Base-by-base conservation (phyloP, 306 rosid species). In the Glycine tomentella region DNA sequence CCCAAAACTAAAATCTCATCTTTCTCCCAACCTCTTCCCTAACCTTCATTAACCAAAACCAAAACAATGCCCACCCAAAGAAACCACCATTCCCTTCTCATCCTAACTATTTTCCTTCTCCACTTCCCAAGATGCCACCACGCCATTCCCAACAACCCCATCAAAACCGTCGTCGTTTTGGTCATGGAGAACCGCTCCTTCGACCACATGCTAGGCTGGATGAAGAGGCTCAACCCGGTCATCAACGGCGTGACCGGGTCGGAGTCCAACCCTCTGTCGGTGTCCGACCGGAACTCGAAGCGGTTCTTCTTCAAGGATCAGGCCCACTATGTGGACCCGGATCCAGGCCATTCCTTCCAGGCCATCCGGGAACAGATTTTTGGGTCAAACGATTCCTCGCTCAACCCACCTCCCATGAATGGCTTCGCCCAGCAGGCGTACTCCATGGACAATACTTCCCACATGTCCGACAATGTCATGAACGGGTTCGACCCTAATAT, bases 121-220 rank as follows among this genome's bases (percentile, higher is more conserved):
- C 42, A 56, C 48, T 17, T 71, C 40, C 51, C 45, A 2, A 50
- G 55, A 0, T 31, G 38, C 50, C 50, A 42, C 46, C 13, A 77
- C 2, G 82, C 84, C 45, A 52, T 49, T 1, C 13, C 57, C n/a
- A 89, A 76, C 50, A 34, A 34, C 1, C 99, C 97, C 8, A 91
- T 95, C 62, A 95, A 90, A 81, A 95, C 94, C 8, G 61, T 95
- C 0, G 97, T 95, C 36, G 89, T 95, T 36, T 12, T 95, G 15
- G 97, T 93, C 0, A 95, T 93, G 99, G 99, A 95, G 89, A 95
- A 95, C 33, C 89, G 99, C 2, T 95, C 97, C 48, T 95, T 95
- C 80, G 97, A 95, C 79, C 99, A 95, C 97, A 95, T 95, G 99
- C 59, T 95, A 2, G 97, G 99, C 0, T 95, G 99, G 99, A 95